Conservation (phyloP, 805 yeast species). For the Teunomyces atbi region DNA sequence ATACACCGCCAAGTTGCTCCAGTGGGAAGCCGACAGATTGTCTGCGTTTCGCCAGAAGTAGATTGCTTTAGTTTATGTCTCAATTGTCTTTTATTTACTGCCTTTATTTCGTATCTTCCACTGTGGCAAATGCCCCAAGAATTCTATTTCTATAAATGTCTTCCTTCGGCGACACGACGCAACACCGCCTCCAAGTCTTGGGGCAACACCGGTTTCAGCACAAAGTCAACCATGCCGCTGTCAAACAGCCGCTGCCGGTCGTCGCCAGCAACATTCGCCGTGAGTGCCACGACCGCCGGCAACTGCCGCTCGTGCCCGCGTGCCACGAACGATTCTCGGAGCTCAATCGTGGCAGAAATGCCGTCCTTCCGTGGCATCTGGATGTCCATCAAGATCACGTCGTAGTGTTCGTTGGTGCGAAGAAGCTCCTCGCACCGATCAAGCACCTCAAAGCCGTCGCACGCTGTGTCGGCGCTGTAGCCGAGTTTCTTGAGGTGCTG, state of each 20-base stretch:
- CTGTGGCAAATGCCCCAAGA: neutral
- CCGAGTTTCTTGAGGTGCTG: conserved; percentile 50
- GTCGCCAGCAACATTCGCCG: conserved; percentile 55
- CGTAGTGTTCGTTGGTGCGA: conserved; percentile 35
- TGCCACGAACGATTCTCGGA: conserved; percentile 27
- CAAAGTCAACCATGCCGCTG: conserved; percentile 54
- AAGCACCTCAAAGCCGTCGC: conserved; percentile 48
- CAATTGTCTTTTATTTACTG: too few species aligned
- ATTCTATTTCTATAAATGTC: neutral
- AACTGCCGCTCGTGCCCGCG: conserved; percentile 15
- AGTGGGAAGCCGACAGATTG: conserved; percentile 30
- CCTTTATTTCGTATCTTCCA: too few species aligned
- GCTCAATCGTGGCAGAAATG: conserved; percentile 45
- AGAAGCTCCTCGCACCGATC: conserved; percentile 30
- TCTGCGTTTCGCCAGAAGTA: too few species aligned
- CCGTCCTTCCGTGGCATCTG: conserved; percentile 61
- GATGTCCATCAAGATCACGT: conserved; percentile 55
- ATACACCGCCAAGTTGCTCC: conserved; percentile 20
- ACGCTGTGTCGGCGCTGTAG: conserved; percentile 50
- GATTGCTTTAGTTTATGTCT: too few species aligned
- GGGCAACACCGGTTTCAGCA: conserved; percentile 54
- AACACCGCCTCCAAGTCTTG: conserved; percentile 40
- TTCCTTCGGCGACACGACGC: conserved; percentile 7
- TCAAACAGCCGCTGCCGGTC: conserved; percentile 46
- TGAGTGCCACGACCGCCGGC: conserved; percentile 47